A percentile compares a stretch with the other conserved stretches of the same genome.
These are phyloP conservation scores for Rhodotorula sp. DNA, from an alignment of 1,284 basidiomycete species.

Conservation along the genomic window DNA sequence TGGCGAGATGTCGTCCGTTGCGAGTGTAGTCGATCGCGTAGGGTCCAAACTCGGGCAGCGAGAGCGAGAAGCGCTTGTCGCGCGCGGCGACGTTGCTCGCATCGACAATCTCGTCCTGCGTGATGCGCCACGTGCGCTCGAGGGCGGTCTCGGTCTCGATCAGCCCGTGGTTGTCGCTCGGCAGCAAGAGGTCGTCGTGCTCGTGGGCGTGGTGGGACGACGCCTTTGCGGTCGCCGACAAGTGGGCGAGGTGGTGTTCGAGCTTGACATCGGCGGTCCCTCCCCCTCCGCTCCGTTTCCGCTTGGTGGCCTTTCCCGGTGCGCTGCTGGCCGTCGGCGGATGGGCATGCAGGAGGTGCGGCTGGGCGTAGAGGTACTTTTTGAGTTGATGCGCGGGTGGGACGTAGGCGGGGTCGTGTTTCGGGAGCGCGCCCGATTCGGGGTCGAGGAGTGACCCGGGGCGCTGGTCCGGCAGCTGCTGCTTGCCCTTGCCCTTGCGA, in stretches of 20 bases:
- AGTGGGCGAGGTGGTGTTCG: constrained; percentile 33
- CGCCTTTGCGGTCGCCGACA: constrained; percentile 30
- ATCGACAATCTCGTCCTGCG: constrained; percentile 69
- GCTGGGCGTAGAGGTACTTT: constrained; percentile 56
- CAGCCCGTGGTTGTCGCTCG: constrained; percentile 57
- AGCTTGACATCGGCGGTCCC: constrained; percentile 42
- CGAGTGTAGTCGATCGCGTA: constrained; percentile 79
- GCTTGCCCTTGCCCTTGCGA: constrained; percentile 39
- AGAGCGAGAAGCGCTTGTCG: constrained; percentile 73
- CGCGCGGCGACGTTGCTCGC: constrained; percentile 58
- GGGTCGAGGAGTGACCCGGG: constrained; percentile 57
- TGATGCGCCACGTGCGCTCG: constrained; percentile 85
- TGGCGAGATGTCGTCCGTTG: constrained; percentile 85
- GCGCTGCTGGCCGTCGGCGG: constrained; percentile 54
- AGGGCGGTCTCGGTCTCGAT: constrained; percentile 72
- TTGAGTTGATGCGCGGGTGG: constrained; percentile 35
- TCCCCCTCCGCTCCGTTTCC: not conserved
- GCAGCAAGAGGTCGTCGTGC: constrained; percentile 53
- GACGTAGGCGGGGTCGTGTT: constrained; percentile 29
- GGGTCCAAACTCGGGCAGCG: constrained; percentile 77
- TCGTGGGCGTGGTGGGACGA: constrained; percentile 18
- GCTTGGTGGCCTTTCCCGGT: constrained; percentile 51
- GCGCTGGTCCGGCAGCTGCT: constrained; percentile 12
- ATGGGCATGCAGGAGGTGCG: constrained; percentile 38
- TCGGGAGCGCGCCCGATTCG: constrained; percentile 18